Evolutionary conservation across 495 filamentous ascomycete species (phyloP).

Genomic region (Xylaria acuta): DNA sequence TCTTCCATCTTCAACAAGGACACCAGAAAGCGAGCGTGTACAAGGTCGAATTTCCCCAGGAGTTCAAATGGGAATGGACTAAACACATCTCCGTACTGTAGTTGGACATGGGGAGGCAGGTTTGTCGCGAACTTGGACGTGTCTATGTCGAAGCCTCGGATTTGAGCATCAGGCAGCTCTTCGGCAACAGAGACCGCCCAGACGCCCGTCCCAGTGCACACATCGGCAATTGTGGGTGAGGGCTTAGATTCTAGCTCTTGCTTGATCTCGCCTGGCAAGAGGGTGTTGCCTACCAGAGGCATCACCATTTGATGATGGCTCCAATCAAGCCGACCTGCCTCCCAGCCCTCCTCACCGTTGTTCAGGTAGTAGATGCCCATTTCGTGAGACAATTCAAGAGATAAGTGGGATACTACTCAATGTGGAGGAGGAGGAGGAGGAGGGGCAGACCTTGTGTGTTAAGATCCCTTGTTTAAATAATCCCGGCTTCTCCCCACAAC

Average conservation of each 20-base stretch:
- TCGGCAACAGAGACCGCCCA: slow-evolving; percentile 40
- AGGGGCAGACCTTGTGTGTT: slow-evolving; percentile 5
- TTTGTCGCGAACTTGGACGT: slow-evolving; percentile 7
- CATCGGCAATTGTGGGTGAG: slow-evolving; percentile 27
- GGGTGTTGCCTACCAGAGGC: slow-evolving; percentile 7
- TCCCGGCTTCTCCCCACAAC: background rate
- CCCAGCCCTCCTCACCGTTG: slow-evolving; percentile 17
- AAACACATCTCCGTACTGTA: slow-evolving; percentile 16
- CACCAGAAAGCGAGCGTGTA: slow-evolving; percentile 21
- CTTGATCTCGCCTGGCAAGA: slow-evolving; percentile 9
- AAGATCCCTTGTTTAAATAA: slow-evolving; percentile 7
- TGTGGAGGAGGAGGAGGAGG: slow-evolving; percentile 7
- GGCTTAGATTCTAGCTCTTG: slow-evolving; percentile 1
- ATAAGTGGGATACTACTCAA: background rate
- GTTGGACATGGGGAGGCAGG: slow-evolving; percentile 6
- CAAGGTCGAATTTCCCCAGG: slow-evolving; percentile 15
- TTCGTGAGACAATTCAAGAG: background rate
- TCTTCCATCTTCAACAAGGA: slow-evolving; percentile 7
- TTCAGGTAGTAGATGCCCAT: slow-evolving; percentile 21
- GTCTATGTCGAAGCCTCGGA: slow-evolving; percentile 22
- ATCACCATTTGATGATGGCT: slow-evolving; percentile 17
- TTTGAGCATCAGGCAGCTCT: slow-evolving; percentile 29
- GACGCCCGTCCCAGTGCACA: slow-evolving; percentile 37
- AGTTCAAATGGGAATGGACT: slow-evolving; percentile 11
- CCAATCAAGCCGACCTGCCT: slow-evolving; percentile 15